phyloP scores from a whole-genome alignment of 106 monocot genomes.

The Acorus gramineus region DNA sequence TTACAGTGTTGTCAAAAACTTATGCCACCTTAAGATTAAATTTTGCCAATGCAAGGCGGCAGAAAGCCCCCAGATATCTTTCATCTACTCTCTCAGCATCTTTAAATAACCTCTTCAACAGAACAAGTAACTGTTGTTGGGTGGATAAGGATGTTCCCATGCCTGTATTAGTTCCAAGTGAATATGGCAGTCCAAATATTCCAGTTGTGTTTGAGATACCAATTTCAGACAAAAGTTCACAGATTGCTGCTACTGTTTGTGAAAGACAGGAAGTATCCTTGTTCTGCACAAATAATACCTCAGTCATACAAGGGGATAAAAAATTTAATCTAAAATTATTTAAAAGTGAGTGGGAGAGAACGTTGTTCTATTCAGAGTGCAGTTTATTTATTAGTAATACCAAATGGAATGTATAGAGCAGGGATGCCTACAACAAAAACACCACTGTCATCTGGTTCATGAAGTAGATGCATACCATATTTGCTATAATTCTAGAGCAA shows the following conservation, averaged over 20 bases:
- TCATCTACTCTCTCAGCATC: slow-evolving; percentile 73
- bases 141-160: slow-evolving; percentile 58
- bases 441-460: too few relatives aligned
- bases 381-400: too few relatives aligned
- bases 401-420: too few relatives aligned
- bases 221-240: slow-evolving; percentile 73
- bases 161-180: slow-evolving; percentile 53
- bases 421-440: too few relatives aligned
- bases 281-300: slow-evolving; percentile 42
- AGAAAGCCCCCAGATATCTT: slow-evolving; percentile 53
- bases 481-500: too few relatives aligned
- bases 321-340: too few relatives aligned
- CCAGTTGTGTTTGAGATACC: slow-evolving; percentile 53
- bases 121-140: slow-evolving; percentile 80
- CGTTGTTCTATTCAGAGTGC: too few relatives aligned
- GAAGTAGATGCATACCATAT: too few relatives aligned
- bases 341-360: too few relatives aligned
- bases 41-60: slow-evolving; percentile 68
- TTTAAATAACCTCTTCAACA: slow-evolving; percentile 70
- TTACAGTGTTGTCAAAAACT: neutral
- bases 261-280: slow-evolving; percentile 84
- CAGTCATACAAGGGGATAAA: neutral
- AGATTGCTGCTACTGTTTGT: slow-evolving; percentile 79
- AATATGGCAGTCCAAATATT: slow-evolving; percentile 64
- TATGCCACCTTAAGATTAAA: slow-evolving; percentile 82